Conservation (phyloP, 441 rosid species). For the Brassica hybrid region DNA sequence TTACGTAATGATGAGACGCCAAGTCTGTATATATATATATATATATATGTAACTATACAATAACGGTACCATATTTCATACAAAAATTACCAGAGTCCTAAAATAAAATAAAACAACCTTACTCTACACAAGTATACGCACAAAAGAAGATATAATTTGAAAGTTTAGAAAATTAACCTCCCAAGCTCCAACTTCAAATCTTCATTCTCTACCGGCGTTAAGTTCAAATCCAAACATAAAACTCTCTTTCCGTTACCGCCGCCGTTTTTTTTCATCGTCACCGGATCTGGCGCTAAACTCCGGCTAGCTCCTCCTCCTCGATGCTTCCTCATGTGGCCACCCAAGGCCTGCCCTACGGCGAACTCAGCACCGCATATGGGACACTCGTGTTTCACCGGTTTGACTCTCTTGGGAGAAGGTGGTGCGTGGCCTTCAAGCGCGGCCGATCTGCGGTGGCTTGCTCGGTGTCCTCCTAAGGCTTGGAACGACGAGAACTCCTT, state of each 20-base stretch:
- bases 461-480: constrained; percentile 76
- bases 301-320: constrained; percentile 29
- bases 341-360: constrained; percentile 71
- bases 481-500: constrained; percentile 66
- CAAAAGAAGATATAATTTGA: neutral
- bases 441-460: constrained; percentile 66
- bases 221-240: constrained; percentile 67
- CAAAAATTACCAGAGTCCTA: constrained; percentile 32
- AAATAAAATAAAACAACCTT: constrained; percentile 14
- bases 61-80: constrained; percentile 15
- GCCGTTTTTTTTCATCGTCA: constrained; percentile 60
- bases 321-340: constrained; percentile 62
- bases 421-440: constrained; percentile 41
- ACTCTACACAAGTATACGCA: constrained; percentile 37
- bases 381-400: constrained; percentile 66
- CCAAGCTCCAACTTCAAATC: constrained; percentile 61
- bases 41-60: constrained; percentile 19
- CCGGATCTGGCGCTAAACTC: constrained; percentile 43
- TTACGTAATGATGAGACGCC: constrained; percentile 2
- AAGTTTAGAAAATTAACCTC: constrained; percentile 40
- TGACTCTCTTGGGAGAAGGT: constrained; percentile 38
- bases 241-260: constrained; percentile 54
- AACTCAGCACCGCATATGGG: constrained; percentile 71
- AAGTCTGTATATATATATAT: neutral
- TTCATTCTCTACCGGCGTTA: constrained; percentile 63